A percentile compares a stretch with the other conserved stretches of the same genome.
Conservation (phyloP, 805 yeast genomes). For the Metschnikowia henanensis region DNA sequence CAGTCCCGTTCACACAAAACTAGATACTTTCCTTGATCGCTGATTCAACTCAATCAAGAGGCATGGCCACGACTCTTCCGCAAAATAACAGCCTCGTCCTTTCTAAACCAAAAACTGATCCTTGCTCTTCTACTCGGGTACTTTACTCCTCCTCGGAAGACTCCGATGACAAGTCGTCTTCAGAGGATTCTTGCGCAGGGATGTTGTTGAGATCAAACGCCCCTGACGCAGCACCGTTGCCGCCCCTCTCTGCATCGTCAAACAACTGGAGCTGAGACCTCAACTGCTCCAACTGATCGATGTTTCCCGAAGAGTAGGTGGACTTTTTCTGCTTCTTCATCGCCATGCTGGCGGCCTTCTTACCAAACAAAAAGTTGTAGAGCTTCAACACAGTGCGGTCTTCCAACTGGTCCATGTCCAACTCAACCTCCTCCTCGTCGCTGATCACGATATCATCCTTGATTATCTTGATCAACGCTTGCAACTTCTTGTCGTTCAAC, state of each 20-base stretch:
- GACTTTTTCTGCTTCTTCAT: slow-evolving; percentile 48
- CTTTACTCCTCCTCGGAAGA: slow-evolving; percentile 70
- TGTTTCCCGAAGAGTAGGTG: slow-evolving; percentile 29
- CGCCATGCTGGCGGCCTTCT: slow-evolving; percentile 34
- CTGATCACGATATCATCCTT: slow-evolving; percentile 58
- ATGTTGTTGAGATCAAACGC: slow-evolving; percentile 35
- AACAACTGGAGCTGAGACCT: slow-evolving; percentile 49
- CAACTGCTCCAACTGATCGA: slow-evolving; percentile 64
- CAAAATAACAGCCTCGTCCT: neutral
- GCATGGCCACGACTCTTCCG: too few species aligned
- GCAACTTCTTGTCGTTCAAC: slow-evolving; percentile 75
- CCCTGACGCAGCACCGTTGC: slow-evolving; percentile 18
- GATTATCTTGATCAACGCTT: slow-evolving; percentile 81
- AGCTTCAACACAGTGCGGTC: slow-evolving; percentile 78
- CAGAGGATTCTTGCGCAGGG: slow-evolving; percentile 44
- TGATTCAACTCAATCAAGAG: too few species aligned
- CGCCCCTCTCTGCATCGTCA: slow-evolving; percentile 32
- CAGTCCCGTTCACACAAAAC: too few species aligned
- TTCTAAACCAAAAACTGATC: neutral
- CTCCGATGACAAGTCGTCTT: slow-evolving; percentile 53
- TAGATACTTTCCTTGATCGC: too few species aligned
- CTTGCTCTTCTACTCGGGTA: neutral
- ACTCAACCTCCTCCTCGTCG: slow-evolving; percentile 89
- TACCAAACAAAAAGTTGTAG: slow-evolving; percentile 71
- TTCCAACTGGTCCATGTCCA: slow-evolving; percentile 92